Percentiles rank a stretch among this genome's conserved stretches.
These are phyloP conservation scores for Microdochium nivale DNA, from an alignment of 2,329 filamentous ascomycete species.

Conservation along the genomic window DNA sequence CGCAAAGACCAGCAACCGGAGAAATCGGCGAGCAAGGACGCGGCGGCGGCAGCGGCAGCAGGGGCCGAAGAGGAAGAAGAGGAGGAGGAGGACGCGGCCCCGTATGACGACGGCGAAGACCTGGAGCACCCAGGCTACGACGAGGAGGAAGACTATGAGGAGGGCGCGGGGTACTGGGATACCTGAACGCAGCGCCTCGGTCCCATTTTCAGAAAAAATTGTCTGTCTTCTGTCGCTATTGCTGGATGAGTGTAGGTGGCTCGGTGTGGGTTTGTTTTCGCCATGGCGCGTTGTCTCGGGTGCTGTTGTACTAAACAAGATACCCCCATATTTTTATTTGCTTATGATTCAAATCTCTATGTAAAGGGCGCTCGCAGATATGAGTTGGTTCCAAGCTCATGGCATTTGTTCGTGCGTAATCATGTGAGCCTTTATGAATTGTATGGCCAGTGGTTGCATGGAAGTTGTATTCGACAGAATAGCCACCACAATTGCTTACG, in stretches of 20 bases:
- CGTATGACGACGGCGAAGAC: conserved; percentile 13
- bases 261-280: no score
- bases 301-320: neutral
- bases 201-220: neutral
- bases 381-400: no score
- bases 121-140: conserved; percentile 20
- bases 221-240: no score
- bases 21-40: conserved; percentile 2
- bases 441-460: no score
- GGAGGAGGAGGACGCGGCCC: conserved; percentile 20
- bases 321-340: neutral
- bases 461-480: no score
- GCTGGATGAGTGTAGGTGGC: no score
- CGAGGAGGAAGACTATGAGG: conserved; percentile 26
- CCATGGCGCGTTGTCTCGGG: no score
- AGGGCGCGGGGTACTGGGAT: conserved; percentile 19
- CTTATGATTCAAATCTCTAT: no score
- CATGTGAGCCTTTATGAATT: no score
- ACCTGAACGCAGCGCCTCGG: neutral
- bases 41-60: conserved; percentile 23
- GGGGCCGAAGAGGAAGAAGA: conserved; percentile 25
- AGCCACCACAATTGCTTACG: no score
- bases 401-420: no score
- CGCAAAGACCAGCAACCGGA: conserved; percentile 1
- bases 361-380: no score